Evolutionary conservation across 768 basidiomycete genomes (phyloP).

Genomic region (Boletellus ananiceps): DNA sequence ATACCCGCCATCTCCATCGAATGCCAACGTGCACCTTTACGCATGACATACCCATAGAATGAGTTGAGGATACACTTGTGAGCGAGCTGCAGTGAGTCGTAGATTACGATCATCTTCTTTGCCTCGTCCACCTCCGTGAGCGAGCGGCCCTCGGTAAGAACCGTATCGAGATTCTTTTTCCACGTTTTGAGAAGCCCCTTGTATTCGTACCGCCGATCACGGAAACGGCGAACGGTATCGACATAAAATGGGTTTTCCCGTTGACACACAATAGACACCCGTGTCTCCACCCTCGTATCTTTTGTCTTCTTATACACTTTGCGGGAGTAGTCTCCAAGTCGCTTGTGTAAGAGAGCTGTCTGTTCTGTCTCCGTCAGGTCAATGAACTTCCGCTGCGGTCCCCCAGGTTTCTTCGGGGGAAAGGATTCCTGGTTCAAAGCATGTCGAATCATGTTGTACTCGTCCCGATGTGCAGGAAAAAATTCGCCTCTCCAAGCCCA

Average conservation of each 20-base stretch:
- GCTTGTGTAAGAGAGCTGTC: constrained; percentile 89
- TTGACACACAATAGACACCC: constrained; percentile 95
- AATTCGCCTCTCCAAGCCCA: constrained; percentile 99
- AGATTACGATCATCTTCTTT: constrained; percentile 97
- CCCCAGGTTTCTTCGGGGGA: constrained; percentile 72
- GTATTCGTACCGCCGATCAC: constrained; percentile 98
- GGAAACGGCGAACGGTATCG: constrained; percentile 94
- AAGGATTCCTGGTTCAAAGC: constrained; percentile 94
- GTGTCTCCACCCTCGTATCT: constrained; percentile 91
- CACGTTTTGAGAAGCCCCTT: constrained; percentile 97
- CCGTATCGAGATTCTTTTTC: constrained; percentile 94
- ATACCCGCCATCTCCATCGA: constrained; percentile 99
- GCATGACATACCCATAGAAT: constrained; percentile 99
- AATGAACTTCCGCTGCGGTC: constrained; percentile 71
- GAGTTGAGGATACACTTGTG: constrained; percentile 99
- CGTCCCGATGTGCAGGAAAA: constrained; percentile 95
- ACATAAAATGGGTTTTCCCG: constrained; percentile 98
- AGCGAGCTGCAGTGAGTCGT: constrained; percentile 96
- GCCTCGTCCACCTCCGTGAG: constrained; percentile 92
- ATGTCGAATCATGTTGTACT: constrained; percentile 98
- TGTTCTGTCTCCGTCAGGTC: constrained; percentile 86
- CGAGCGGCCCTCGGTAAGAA: constrained; percentile 60
- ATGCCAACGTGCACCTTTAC: constrained; percentile 98
- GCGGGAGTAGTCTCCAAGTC: constrained; percentile 95
- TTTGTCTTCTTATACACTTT: constrained; percentile 99